Base-by-base conservation (phyloP, 2,329 filamentous ascomycete species). In the Aspergillus tubingensis region DNA sequence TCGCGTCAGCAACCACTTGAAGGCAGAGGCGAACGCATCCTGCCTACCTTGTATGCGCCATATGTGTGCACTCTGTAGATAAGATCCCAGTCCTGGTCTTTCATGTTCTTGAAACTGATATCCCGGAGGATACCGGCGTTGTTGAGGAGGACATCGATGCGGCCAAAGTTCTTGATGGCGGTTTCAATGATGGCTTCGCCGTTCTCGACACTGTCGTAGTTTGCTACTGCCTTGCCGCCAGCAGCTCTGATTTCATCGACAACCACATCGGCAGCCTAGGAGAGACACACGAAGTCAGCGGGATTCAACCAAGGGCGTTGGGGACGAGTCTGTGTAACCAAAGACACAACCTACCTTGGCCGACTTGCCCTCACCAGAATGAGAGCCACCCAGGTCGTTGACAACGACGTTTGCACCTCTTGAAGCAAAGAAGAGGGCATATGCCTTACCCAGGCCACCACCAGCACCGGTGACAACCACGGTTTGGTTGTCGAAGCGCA, bases 21-120 rank as follows among this genome's bases (percentile, higher is more conserved):
- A 51, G 17, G 7, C 23, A 3, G 4, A 11, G 8, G 41, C 25
- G 8, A 36, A 48, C 23, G 27, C 36, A 23, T 39, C n/a, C 3
- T 32, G 59, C 27, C 70, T 47, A 83, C 82, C 78, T 96, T 98
- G 85, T 96, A 99, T 72, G 92, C 89, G 70, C 95, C 95, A 74
- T 88, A 90, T 71, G 97, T 88, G 79, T 99, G 94, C 60, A 98
- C 94, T 76, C 88, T 89, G 79, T 94, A 91, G 76, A 97, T 91
- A 68, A 97, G 81, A 76, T 99, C 94, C 95, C 95, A 99, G 78
- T 99, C 95, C 74, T 90, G 81, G 77, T 99, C 95, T 78, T 90
- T 95, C 86, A 98, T 96, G 81, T 98, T 98, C 86, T 96, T 96
- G 83, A 99, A 98, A 85, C 91, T 94, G 74, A 98, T 79, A 81